phyloP scores from a whole-genome alignment of 306 rosid species.

The Dalbergia cultrata region DNA sequence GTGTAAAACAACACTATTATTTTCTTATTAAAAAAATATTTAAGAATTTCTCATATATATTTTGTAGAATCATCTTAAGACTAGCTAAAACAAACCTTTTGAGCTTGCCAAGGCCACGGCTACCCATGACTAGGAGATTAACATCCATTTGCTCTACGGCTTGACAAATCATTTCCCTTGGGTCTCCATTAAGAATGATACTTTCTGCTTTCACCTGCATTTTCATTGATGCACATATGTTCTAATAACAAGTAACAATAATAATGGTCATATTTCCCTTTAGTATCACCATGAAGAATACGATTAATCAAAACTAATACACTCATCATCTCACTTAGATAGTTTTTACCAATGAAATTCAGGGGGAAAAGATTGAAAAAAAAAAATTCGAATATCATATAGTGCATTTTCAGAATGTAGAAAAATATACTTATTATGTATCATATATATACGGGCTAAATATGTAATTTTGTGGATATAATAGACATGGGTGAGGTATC shows the following conservation, averaged over 20 bases:
- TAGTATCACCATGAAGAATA: neutral
- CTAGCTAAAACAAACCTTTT: constrained; percentile 53
- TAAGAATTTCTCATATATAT: too few species aligned
- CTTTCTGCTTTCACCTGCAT: constrained; percentile 74
- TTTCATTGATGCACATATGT: neutral
- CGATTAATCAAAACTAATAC: neutral
- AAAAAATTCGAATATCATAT: too few species aligned
- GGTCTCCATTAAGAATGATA: constrained; percentile 63
- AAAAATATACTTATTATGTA: too few species aligned
- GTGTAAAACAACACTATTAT: too few species aligned
- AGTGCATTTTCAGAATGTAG: too few species aligned
- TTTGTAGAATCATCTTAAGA: neutral
- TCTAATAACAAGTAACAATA: neutral
- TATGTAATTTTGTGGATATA: neutral
- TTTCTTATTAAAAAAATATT: too few species aligned
- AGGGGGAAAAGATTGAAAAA: neutral
- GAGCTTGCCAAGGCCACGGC: constrained; percentile 79
- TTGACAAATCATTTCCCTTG: constrained; percentile 80
- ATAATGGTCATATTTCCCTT: neutral
- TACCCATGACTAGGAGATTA: constrained; percentile 72
- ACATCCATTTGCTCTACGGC: constrained; percentile 71
- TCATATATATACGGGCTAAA: too few species aligned
- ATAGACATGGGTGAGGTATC: neutral
- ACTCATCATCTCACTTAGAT: neutral
- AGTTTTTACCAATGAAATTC: neutral